A percentile compares a stretch with the other conserved stretches of the same genome.
Conservation (phyloP, 495 filamentous ascomycete genomes). For the Haplographium delicatum region DNA sequence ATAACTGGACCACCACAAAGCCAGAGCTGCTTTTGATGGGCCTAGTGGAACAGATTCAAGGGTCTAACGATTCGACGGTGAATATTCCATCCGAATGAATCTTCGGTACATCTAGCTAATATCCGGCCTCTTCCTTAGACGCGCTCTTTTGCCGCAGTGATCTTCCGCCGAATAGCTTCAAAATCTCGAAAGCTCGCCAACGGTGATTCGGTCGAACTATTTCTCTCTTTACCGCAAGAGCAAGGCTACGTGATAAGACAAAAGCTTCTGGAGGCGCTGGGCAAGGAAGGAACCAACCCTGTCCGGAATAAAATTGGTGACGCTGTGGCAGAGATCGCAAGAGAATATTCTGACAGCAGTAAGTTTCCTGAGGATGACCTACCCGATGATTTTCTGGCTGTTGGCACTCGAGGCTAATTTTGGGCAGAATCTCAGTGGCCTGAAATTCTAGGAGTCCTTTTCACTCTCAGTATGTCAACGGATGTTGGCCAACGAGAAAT, state of each 20-base stretch:
- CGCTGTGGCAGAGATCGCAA: constrained; percentile 88
- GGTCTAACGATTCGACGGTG: constrained; percentile 62
- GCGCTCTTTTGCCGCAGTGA: constrained; percentile 84
- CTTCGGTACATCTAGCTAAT: constrained; percentile 1
- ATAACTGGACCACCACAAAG: constrained; percentile 74
- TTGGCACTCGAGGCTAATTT: constrained; percentile 4
- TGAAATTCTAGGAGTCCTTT: constrained; percentile 80
- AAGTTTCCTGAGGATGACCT: constrained; percentile 31
- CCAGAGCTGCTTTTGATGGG: constrained; percentile 91
- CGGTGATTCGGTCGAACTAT: constrained; percentile 73
- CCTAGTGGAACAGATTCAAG: constrained; percentile 83
- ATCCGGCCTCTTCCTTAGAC: constrained; percentile 45
- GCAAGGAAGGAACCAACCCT: constrained; percentile 58
- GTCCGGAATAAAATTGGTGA: constrained; percentile 95
- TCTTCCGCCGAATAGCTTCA: constrained; percentile 89
- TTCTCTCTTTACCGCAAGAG: constrained; percentile 64
- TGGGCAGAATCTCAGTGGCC: constrained; percentile 76
- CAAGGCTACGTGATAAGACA: constrained; percentile 72
- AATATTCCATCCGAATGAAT: constrained; percentile 19
- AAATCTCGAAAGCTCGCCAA: constrained; percentile 73
- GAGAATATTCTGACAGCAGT: constrained; percentile 92
- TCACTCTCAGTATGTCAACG: constrained; percentile 77
- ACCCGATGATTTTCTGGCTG: neutral
- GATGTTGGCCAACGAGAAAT: constrained; percentile 80
- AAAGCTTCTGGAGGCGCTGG: constrained; percentile 73